Evolutionary conservation across 225 moss, liverwort and hornwort species (phyloP), one percentile per base, ranked within the genome.

Genomic region (Antitrichia curtipendula): DNA sequence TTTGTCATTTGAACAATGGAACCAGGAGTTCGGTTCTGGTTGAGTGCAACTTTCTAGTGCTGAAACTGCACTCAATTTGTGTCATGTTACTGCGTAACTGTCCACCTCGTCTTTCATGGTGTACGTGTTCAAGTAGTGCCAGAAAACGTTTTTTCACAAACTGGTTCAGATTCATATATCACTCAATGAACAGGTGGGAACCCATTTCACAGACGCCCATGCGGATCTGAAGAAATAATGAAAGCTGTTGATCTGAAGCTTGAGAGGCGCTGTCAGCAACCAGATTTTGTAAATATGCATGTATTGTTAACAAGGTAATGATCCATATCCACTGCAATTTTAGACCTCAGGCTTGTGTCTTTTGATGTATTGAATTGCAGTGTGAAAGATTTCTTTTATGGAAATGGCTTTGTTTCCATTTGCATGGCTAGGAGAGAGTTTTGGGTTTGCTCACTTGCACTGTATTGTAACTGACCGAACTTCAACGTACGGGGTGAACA

Each of bases 21-120:
- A 95, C 85, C 76, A 92, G 57, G 94, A 97, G 84, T 98, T 95
- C 86, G 98, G 98, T 86, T 95, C 97, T 58, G 86, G 88, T 70
- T 94, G 83, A 92, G n/a, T 77, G 56, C 82, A 74, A 70, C 87
- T 54, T 74, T 19, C 31, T 63, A 27, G 70, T 73, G 29, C 43
- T 64, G 78, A 56, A 47, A 56, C 49, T 38, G 10, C 74, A 45
- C 58, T 80, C 74, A 40, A 57, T 56, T 54, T 50, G 2, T 77
- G 50, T 66, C n/a, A n/a, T n/a, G n/a, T n/a, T n/a, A 61, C 4
- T 83, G 47, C 62, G 54, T 40, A 62, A 53, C 49, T 58, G 64
- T 64, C 53, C 76, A 87, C 62, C 87, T 41, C 47, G 58, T 71
- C 57, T 89, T 32, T 71, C 58, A 70, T 72, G 50, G 40, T 78